phyloP scores from a whole-genome alignment of 1,284 basidiomycete genomes.

The Apiotrichum siamense region DNA sequence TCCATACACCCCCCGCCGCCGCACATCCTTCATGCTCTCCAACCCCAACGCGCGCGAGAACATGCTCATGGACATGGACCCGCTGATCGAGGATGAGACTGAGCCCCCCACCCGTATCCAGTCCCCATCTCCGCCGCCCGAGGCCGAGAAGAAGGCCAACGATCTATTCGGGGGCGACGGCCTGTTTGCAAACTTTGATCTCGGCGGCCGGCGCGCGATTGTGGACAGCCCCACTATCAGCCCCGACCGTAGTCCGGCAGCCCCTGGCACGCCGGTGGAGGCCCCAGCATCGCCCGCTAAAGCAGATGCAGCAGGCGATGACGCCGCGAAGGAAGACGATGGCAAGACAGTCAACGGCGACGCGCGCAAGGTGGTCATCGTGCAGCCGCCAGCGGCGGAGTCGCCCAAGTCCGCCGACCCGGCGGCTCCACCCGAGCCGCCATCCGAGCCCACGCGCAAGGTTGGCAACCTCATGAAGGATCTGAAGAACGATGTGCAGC shows the following conservation, averaged over 20 bases:
- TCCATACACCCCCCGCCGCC: slow-evolving; percentile 14
- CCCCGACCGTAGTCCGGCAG: neutral
- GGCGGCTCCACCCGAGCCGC: neutral
- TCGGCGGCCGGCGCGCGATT: neutral
- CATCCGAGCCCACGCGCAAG: slow-evolving; percentile 54
- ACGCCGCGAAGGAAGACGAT: no score
- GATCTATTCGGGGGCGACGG: neutral
- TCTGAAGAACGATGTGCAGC: slow-evolving; percentile 42
- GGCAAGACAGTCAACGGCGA: neutral
- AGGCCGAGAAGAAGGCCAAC: neutral
- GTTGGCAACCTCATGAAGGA: slow-evolving; percentile 65
- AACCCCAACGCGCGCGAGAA: slow-evolving; percentile 58
- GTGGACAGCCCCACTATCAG: neutral
- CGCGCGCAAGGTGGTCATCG: neutral
- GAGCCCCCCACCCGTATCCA: slow-evolving; percentile 56
- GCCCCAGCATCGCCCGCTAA: no score
- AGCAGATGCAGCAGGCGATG: no score
- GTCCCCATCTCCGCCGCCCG: slow-evolving; percentile 41
- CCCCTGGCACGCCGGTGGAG: slow-evolving; percentile 2
- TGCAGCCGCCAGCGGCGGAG: neutral
- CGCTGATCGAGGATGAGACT: slow-evolving; percentile 50
- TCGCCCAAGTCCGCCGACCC: no score
- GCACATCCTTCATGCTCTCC: slow-evolving; percentile 55
- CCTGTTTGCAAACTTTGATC: slow-evolving; percentile 1
- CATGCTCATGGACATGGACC: slow-evolving; percentile 79